Conservation (phyloP, 2,329 filamentous ascomycete species). For the Xylaria sp. region DNA sequence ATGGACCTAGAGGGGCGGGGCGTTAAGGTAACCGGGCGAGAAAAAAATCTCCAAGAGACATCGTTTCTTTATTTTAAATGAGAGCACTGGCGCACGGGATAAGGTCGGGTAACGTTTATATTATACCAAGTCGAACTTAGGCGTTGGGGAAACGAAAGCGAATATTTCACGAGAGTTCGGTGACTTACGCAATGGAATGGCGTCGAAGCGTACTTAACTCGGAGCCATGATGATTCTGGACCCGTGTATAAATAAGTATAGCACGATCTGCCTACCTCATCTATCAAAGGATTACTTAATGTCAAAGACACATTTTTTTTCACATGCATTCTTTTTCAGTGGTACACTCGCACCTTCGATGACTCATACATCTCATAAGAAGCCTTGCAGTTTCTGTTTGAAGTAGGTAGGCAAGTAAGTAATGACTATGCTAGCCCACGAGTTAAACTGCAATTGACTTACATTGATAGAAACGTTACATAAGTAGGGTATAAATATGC, state of each 20-base stretch:
- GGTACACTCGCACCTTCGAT: background rate
- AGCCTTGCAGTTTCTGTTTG: background rate
- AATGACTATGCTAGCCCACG: background rate
- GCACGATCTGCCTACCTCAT: background rate
- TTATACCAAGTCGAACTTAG: constrained; percentile 1
- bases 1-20: background rate
- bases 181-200: background rate
- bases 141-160: background rate
- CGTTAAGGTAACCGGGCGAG: background rate
- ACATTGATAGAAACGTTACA: background rate
- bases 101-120: background rate
- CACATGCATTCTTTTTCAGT: too few species aligned
- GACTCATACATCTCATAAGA: background rate
- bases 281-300: background rate
- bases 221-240: too few species aligned
- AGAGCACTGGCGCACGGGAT: constrained; percentile 23
- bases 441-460: too few species aligned
- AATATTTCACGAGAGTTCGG: background rate
- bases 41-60: background rate
- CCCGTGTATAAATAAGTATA: background rate
- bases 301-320: too few species aligned
- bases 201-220: background rate
- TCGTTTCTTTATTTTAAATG: background rate
- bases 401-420: background rate
- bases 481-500: constrained; percentile 1